Evolutionary conservation across 2,329 filamentous ascomycete species (phyloP).

Genomic region (Colletotrichum simmondsii): DNA sequence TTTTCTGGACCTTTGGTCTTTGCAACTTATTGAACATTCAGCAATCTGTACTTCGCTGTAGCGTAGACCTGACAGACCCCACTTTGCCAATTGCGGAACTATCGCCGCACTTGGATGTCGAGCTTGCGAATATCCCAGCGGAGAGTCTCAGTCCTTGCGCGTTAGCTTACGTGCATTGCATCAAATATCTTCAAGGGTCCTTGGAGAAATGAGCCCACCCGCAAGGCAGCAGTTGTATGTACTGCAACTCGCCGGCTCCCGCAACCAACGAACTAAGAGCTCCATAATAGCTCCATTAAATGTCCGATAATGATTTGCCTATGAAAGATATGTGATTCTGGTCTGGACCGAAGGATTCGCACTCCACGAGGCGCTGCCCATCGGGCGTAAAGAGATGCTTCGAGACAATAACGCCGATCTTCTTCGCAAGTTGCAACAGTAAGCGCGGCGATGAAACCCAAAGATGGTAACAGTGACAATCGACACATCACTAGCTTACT

Average conservation of each 20-base stretch:
- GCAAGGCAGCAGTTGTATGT: background rate
- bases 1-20: background rate
- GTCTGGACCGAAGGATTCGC: background rate
- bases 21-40: background rate
- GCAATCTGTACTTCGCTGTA: no score
- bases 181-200: background rate
- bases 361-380: background rate
- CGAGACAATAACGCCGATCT: background rate
- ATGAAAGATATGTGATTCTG: background rate
- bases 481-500: background rate
- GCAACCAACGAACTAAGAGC: background rate
- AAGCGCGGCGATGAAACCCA: background rate
- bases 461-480: background rate
- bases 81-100: slow-evolving; percentile 18
- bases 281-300: slow-evolving; percentile 23
- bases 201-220: background rate
- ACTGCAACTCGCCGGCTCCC: background rate
- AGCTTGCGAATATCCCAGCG: background rate
- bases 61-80: background rate
- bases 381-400: background rate
- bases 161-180: background rate
- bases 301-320: slow-evolving; percentile 5
- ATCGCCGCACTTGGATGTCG: slow-evolving; percentile 9
- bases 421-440: background rate
- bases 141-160: background rate